A percentile compares a stretch with the other conserved stretches of the same genome.
These are phyloP conservation scores for Pisolithus orientalis DNA, from an alignment of 768 basidiomycete species.

Conservation along the genomic window DNA sequence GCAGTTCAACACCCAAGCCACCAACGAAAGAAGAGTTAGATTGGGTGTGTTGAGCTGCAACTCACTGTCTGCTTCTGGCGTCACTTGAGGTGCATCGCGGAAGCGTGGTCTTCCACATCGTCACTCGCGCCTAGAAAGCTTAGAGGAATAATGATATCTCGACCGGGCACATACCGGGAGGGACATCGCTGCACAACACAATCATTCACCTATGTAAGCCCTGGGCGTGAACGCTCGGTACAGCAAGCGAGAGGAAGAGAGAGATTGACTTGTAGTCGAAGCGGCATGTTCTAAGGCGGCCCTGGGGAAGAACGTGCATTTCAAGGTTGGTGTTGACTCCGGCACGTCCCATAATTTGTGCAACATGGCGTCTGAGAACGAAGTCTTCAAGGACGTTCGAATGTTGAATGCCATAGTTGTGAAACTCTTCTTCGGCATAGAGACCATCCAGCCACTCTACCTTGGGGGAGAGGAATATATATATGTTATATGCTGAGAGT, in stretches of 20 bases:
- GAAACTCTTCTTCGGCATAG: slow-evolving; percentile 16
- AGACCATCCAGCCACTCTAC: slow-evolving; percentile 31
- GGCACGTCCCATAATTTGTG: slow-evolving; percentile 32
- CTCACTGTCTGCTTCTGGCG: slow-evolving; percentile 37
- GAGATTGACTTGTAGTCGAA: slow-evolving; percentile 43
- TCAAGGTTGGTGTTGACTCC: slow-evolving; percentile 34
- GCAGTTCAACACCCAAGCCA: slow-evolving; percentile 67
- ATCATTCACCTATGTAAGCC: slow-evolving; percentile 56
- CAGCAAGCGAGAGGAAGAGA: slow-evolving; percentile 30
- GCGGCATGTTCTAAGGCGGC: slow-evolving; percentile 33
- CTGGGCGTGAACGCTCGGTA: slow-evolving; percentile 30
- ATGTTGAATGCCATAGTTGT: slow-evolving; percentile 32
- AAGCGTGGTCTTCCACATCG: slow-evolving; percentile 48
- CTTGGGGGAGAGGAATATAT: slow-evolving; percentile 37
- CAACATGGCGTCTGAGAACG: slow-evolving; percentile 37
- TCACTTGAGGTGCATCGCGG: slow-evolving; percentile 54
- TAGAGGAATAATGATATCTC: background rate
- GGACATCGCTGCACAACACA: slow-evolving; percentile 13
- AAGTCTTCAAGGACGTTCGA: slow-evolving; percentile 34
- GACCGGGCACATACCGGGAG: background rate
- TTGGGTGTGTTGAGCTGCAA: slow-evolving; percentile 62
- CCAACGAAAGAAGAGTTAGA: slow-evolving; percentile 73
- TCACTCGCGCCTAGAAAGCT: slow-evolving; percentile 7
- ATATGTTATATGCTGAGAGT: too few species aligned
- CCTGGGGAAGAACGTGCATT: slow-evolving; percentile 31